Evolutionary conservation across 2,329 filamentous ascomycete species (phyloP).

Genomic region (Shiraia sp.): DNA sequence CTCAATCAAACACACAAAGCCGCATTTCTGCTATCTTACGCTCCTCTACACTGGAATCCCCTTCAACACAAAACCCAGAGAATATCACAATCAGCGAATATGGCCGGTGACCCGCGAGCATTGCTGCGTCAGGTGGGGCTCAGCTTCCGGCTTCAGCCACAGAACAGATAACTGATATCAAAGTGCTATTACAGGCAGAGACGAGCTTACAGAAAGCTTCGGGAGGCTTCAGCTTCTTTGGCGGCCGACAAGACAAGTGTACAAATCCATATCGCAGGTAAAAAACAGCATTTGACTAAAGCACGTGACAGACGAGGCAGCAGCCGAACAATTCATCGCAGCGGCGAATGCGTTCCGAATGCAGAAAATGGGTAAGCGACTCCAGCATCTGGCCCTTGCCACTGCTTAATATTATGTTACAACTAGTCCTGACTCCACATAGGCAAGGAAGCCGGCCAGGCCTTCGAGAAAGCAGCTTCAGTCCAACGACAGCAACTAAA

Average conservation of each 20-base stretch:
- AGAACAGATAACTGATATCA: conserved; percentile 30
- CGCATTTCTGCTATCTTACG: conserved; percentile 8
- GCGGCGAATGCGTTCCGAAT: conserved; percentile 91
- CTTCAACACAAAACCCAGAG: not conserved
- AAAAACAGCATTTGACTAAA: conserved; percentile 15
- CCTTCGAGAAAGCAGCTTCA: conserved; percentile 81
- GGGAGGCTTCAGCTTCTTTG: conserved; percentile 87
- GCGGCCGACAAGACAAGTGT: conserved; percentile 81
- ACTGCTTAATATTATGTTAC: not conserved
- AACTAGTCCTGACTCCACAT: conserved; percentile 9
- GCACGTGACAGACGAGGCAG: conserved; percentile 65
- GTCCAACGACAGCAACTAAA: conserved; percentile 82
- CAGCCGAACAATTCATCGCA: conserved; percentile 83
- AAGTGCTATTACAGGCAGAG: conserved; percentile 69
- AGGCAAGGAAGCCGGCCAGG: conserved; percentile 84
- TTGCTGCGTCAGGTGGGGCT: conserved; percentile 44
- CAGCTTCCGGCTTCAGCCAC: conserved; percentile 33
- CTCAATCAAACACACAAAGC: conserved; percentile 25
- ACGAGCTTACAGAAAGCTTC: conserved; percentile 75
- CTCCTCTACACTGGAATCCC: conserved; percentile 4
- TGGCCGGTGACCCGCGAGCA: conserved; percentile 45
- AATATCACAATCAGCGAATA: conserved; percentile 20
- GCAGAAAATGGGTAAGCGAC: conserved; percentile 73
- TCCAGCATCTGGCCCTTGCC: not conserved
- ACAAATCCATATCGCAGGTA: conserved; percentile 5